Evolutionary conservation across 768 basidiomycete species (phyloP), one percentile per base, ranked within the genome.

Genomic region (Fomitopsis serialis): DNA sequence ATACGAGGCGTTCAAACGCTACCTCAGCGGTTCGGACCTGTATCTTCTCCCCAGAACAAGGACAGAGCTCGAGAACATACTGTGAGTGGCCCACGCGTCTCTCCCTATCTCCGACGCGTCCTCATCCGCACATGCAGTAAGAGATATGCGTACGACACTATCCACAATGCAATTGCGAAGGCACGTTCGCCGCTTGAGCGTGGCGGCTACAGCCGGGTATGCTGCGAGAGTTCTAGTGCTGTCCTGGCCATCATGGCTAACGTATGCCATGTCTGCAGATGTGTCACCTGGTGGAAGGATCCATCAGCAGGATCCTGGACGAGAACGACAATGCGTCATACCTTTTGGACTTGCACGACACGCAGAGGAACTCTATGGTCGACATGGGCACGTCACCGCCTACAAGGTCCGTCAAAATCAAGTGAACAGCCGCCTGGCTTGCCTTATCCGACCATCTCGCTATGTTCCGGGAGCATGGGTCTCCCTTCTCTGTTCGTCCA

Each of bases 1-100:
- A 4, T 92, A 92, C 68, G 77, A 85, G 58, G 86, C 89, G 2
- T 81, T 92, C 61, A 80, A 80, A 59, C 84, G 89, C 50, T 92
- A 82, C 59, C 78, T 90, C 45, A 72, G 74, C 40, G 88, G 86
- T 27, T 76, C 79, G 47, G 87, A 90, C 70, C 71, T 92, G 2
- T 83, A 86, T 62, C 76, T 91, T 48, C 62, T 84, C 9, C 90
- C 90, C 17, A 75, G 80, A 32, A 81, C 80, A 15, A 75, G 78
- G 56, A 66, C 63, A 48, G 86, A 90, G 61, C 79, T 92, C 37
- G 84, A 88, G 68, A 82, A 78, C 61, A 78, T 89, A 40, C 65
- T 92, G 87, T 88, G 56, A 64, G 85, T 74, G 50, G 19, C 7
- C 12, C 29, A 35, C 43, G 42, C 49, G 22, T 58, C 50, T 54